Evolutionary conservation across 306 rosid genomes (phyloP).

Genomic region (Quercus rubra): DNA sequence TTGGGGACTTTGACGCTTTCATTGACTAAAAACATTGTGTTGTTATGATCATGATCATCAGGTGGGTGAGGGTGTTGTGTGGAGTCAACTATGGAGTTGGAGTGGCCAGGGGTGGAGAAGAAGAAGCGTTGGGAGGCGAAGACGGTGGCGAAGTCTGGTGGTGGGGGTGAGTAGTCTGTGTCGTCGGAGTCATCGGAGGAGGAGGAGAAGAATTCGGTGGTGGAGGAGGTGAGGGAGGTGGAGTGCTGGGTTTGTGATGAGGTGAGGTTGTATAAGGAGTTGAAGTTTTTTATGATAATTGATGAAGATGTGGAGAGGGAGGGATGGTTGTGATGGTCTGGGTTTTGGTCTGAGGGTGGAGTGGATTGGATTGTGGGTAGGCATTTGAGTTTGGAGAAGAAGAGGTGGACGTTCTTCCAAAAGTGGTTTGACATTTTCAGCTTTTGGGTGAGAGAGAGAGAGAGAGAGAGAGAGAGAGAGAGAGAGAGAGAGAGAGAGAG

Average conservation of each 20-base stretch:
- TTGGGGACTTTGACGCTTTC: slow-evolving; percentile 57
- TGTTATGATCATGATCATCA: background rate
- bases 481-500: background rate
- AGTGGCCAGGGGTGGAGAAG: slow-evolving; percentile 86
- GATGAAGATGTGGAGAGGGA: slow-evolving; percentile 20
- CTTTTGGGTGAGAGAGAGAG: background rate
- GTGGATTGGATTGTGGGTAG: slow-evolving; percentile 37
- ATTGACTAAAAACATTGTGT: background rate
- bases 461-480: background rate
- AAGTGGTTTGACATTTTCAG: slow-evolving; percentile 44
- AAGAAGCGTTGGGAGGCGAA: slow-evolving; percentile 79
- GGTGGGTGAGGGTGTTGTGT: background rate
- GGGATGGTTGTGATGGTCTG: slow-evolving; percentile 12
- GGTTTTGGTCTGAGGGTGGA: slow-evolving; percentile 17
- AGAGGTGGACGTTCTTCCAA: slow-evolving; percentile 55
- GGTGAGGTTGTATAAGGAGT: slow-evolving; percentile 10
- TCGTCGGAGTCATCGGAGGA: slow-evolving; percentile 33
- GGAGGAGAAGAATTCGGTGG: slow-evolving; percentile 31
- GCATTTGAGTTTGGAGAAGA: slow-evolving; percentile 68
- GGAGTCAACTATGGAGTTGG: slow-evolving; percentile 76
- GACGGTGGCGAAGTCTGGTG: slow-evolving; percentile 62
- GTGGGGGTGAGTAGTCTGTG: slow-evolving; percentile 21
- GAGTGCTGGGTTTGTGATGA: slow-evolving; percentile 8
- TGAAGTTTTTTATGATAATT: slow-evolving; percentile 13
- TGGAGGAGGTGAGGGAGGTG: slow-evolving; percentile 28